phyloP scores from a whole-genome alignment of 2,329 filamentous ascomycete genomes.

The Penicillium hordei region DNA sequence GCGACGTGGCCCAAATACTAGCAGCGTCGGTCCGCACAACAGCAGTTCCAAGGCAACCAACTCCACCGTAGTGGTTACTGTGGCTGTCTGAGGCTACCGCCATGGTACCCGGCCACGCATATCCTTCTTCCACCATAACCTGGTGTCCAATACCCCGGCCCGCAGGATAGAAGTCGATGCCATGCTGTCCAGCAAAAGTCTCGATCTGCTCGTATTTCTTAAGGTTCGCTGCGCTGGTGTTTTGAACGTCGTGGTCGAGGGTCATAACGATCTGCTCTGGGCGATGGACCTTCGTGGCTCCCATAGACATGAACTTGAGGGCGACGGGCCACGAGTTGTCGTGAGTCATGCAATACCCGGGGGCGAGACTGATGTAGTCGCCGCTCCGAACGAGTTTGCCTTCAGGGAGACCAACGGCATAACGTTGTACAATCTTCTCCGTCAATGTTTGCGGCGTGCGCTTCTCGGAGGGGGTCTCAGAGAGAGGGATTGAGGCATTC shows the following conservation, averaged over 20 bases:
- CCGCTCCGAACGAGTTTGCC: constrained; percentile 75
- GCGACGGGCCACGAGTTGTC: constrained; percentile 78
- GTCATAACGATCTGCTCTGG: constrained; percentile 76
- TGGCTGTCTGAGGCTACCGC: constrained; percentile 72
- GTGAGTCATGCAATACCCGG: constrained; percentile 79
- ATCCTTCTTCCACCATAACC: constrained; percentile 71
- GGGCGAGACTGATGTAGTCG: constrained; percentile 78
- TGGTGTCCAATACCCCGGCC: constrained; percentile 86
- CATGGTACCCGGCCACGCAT: constrained; percentile 81
- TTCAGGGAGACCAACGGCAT: constrained; percentile 71
- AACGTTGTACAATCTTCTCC: constrained; percentile 86
- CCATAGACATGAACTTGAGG: constrained; percentile 79
- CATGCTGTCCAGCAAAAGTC: constrained; percentile 75
- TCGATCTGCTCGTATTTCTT: constrained; percentile 82
- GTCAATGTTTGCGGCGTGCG: constrained; percentile 71
- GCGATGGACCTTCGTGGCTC: constrained; percentile 71
- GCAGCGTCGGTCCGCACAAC: constrained; percentile 87
- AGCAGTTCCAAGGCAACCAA: constrained; percentile 74
- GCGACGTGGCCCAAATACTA: constrained; percentile 76
- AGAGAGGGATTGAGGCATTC: background rate
- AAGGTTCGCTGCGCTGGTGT: constrained; percentile 73
- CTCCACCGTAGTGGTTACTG: constrained; percentile 78
- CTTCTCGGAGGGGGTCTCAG: background rate
- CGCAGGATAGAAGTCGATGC: constrained; percentile 73
- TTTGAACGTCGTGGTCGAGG: constrained; percentile 86